These are phyloP conservation scores for Herpetomonas tarakana DNA, from an alignment of 208 protist genomes.

Conservation along the genomic window DNA sequence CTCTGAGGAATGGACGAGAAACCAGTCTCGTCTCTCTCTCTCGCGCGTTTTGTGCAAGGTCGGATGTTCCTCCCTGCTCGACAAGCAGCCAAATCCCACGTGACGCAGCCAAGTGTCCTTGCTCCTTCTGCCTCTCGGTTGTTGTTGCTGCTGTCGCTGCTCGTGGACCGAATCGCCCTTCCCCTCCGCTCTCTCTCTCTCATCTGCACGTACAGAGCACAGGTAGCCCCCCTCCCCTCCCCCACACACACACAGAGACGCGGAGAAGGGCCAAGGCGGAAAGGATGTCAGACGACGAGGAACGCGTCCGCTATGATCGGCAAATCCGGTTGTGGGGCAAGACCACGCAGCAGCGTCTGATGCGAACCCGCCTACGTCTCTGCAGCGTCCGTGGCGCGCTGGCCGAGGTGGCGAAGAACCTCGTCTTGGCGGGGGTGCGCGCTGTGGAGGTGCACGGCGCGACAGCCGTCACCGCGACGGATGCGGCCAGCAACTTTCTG, in stretches of 20 bases:
- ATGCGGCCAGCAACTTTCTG: conserved; percentile 52
- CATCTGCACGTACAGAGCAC: too few relatives aligned
- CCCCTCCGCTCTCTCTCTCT: too few relatives aligned
- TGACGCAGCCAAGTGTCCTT: too few relatives aligned
- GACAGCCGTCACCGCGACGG: conserved; percentile 13
- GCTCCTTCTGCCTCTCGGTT: too few relatives aligned
- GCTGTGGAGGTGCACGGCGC: conserved; percentile 46
- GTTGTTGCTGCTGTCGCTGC: too few relatives aligned
- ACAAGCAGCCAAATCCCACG: too few relatives aligned
- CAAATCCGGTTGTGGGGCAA: conserved; percentile 93
- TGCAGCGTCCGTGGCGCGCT: conserved; percentile 48
- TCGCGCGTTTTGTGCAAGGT: too few relatives aligned
- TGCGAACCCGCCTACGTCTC: conserved; percentile 49
- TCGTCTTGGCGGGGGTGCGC: conserved; percentile 88
- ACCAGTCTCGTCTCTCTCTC: too few relatives aligned
- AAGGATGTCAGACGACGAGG: conserved; percentile 51
- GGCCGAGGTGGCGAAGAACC: conserved; percentile 88
- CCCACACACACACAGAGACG: neutral
- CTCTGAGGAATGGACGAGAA: too few relatives aligned
- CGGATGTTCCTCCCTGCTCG: too few relatives aligned
- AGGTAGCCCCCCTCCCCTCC: too few relatives aligned
- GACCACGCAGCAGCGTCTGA: conserved; percentile 84
- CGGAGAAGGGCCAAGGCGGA: neutral
- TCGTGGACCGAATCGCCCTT: too few relatives aligned
- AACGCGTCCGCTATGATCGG: conserved; percentile 85